Base-by-base conservation (phyloP, 345 rosid species). In the Nephelium lappaceum region DNA sequence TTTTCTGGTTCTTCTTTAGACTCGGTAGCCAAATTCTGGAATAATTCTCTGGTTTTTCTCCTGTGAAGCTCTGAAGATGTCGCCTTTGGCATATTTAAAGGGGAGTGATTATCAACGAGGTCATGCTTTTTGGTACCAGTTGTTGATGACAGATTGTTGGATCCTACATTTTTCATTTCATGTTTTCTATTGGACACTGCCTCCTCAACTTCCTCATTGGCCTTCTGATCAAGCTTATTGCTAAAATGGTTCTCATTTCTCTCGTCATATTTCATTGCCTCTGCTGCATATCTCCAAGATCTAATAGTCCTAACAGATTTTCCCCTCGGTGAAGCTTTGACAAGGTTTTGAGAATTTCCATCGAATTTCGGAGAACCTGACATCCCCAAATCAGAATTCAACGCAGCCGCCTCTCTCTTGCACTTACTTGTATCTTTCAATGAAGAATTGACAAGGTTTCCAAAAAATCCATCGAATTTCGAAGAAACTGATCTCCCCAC, bases 231-330 rank as follows among this genome's bases (percentile, higher is more conserved):
- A 15, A 49, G 67, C 43, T 80, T 66, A 72, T 74, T 77, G 53
- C 58, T 84, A n/a, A 38, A 27, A 64, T 45, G 57, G 38, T 77
- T 85, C 78, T 71, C 83, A 41, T 67, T 61, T 65, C 60, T 77
- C 60, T 84, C 89, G 63, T 83, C 88, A 10, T 41, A 73, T 67
- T 71, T 75, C 47, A 65, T 78, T 49, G 78, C 65, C 77, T 82
- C 83, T 36, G 61, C 75, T 15, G 77, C 73, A 51, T 19, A 74
- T 23, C 78, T 81, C 76, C 84, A 63, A 25, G 85, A 67, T 83
- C 91, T 87, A 75, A 87, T 71, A 62, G 93, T 92, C 82, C 97
- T 85, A 23, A 93, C 98, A 0, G 95, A 93, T 75, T 86, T 93
- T 67, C 92, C 98, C 79, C 89, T 85, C 2, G 73, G 61, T 61